Conservation (phyloP, 495 filamentous ascomycete species). For the Oidiodendron maius region DNA sequence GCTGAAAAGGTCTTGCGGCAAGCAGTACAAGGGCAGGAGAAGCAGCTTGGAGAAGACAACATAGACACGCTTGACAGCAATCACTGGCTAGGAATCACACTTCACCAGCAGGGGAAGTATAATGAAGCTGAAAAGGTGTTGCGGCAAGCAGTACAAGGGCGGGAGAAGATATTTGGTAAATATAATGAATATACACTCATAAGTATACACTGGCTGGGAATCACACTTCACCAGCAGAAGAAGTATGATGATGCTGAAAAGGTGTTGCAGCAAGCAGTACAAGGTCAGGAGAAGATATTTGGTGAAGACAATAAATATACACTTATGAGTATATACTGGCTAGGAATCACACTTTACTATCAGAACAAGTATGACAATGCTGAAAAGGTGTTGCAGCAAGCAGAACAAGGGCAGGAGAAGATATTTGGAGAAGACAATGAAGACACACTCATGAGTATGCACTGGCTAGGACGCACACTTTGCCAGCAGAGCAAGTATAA, state of each 20-base stretch:
- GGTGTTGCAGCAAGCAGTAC: constrained; percentile 8
- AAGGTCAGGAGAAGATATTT: neutral
- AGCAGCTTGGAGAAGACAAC: neutral
- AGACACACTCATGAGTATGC: too few species aligned
- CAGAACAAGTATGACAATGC: neutral
- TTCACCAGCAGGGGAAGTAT: neutral
- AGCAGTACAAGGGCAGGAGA: constrained; percentile 10
- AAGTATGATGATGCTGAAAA: neutral
- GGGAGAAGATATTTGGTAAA: constrained; percentile 1
- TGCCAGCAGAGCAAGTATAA: neutral
- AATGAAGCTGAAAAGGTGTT: neutral
- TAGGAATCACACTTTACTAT: neutral
- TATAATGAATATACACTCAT: constrained; percentile 1
- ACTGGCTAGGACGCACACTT: too few species aligned
- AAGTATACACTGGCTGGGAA: neutral
- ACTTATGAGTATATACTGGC: neutral
- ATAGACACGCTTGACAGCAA: neutral
- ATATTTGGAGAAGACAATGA: too few species aligned
- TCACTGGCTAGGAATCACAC: neutral
- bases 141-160: constrained; percentile 1
- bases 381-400: too few species aligned
- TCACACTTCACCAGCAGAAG: neutral
- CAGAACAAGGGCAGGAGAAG: too few species aligned
- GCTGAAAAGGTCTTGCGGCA: neutral
- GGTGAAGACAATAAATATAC: neutral